Evolutionary conservation across 2,329 filamentous ascomycete species (phyloP).

Genomic region (Penicillium fuscoglaucum): DNA sequence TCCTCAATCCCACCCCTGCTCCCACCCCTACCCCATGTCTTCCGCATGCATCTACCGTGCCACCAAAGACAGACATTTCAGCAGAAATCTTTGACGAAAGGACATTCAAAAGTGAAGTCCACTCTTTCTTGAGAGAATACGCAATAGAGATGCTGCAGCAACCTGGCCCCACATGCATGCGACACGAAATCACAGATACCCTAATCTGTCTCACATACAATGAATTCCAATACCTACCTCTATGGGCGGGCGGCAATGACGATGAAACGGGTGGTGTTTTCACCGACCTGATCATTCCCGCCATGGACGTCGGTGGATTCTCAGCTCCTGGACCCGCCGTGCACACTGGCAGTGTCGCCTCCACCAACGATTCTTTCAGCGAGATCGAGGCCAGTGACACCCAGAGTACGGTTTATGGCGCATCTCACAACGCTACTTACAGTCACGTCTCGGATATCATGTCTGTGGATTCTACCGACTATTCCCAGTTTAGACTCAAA

Average conservation of each 20-base stretch:
- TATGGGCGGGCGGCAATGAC: constrained; percentile 63
- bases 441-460: constrained; percentile 30
- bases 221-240: constrained; percentile 63
- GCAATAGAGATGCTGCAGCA: constrained; percentile 20
- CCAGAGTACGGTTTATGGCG: constrained; percentile 37
- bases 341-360: constrained; percentile 30
- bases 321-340: constrained; percentile 38
- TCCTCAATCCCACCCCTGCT: background rate
- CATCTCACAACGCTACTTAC: constrained; percentile 39
- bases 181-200: constrained; percentile 36
- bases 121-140: constrained; percentile 19
- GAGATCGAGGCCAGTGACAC: constrained; percentile 29
- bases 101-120: constrained; percentile 22
- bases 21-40: background rate
- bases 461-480: constrained; percentile 23
- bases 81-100: background rate
- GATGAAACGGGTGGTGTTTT: constrained; percentile 55
- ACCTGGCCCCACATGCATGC: constrained; percentile 7
- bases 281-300: constrained; percentile 37
- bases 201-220: constrained; percentile 56
- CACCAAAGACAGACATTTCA: background rate
- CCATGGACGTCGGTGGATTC: constrained; percentile 37
- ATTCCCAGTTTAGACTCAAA: background rate
- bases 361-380: constrained; percentile 27
- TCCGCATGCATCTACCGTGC: background rate